These are phyloP conservation scores for Bromus sterilis DNA, from an alignment of 176 grass and related monocot genomes.

Conservation along the genomic window DNA sequence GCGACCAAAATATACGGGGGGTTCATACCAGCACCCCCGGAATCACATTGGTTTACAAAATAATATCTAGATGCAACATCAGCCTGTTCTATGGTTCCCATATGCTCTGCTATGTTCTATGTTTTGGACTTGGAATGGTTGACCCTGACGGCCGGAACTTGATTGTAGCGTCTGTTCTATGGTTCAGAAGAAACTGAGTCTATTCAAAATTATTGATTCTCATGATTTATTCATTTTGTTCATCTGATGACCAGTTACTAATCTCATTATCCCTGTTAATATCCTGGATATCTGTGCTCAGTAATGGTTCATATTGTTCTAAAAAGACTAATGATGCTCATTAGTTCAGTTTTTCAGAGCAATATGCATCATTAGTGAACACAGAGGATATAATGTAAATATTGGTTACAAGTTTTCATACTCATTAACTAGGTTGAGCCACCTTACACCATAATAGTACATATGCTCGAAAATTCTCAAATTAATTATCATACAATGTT, in stretches of 20 bases:
- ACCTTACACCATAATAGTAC: neutral
- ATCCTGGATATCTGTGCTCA: too few relatives aligned
- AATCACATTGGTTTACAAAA: neutral
- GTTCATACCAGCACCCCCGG: neutral
- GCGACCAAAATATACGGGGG: neutral
- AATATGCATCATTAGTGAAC: neutral
- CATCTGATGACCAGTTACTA: neutral
- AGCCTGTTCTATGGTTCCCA: too few relatives aligned
- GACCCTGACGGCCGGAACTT: too few relatives aligned
- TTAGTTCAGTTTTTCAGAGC: too few relatives aligned
- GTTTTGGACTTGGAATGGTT: too few relatives aligned
- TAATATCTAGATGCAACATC: neutral
- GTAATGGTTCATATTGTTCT: too few relatives aligned
- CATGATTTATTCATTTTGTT: neutral
- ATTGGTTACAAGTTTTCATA: neutral
- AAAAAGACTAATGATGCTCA: too few relatives aligned
- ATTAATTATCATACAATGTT: neutral
- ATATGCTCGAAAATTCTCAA: neutral
- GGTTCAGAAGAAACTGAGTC: too few relatives aligned
- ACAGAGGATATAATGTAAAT: neutral
- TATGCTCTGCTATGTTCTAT: too few relatives aligned
- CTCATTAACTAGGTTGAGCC: neutral
- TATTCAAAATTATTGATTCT: neutral
- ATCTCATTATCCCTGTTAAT: neutral
- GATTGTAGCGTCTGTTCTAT: too few relatives aligned